A percentile compares a stretch with the other conserved stretches of the same genome.
phyloP scores from a whole-genome alignment of 2,329 filamentous ascomycete species.

The Kalmusia sp. region DNA sequence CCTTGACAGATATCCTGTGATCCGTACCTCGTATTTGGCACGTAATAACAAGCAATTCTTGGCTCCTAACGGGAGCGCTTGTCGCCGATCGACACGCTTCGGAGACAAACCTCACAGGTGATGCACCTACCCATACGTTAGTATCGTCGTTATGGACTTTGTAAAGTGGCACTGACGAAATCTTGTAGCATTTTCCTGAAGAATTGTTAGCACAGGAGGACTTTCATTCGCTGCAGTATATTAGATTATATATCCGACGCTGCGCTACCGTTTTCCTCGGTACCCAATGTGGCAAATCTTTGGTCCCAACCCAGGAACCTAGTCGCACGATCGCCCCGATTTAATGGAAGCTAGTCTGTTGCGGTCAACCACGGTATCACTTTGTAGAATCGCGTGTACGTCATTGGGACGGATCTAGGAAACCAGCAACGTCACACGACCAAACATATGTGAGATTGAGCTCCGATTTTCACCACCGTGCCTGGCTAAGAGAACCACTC shows the following conservation, averaged over 20 bases:
- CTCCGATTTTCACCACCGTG: constrained; percentile 1
- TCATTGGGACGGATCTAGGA: constrained; percentile 1
- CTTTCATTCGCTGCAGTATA: background rate
- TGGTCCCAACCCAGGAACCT: background rate
- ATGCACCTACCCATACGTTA: background rate
- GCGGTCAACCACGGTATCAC: background rate
- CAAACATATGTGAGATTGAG: constrained; percentile 1
- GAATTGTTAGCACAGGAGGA: background rate
- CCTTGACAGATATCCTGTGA: background rate
- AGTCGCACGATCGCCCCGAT: constrained; percentile 6
- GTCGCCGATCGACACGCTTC: background rate
- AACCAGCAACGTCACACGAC: constrained; percentile 5
- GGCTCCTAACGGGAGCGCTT: background rate
- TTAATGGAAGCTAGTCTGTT: background rate
- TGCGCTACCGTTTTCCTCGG: background rate
- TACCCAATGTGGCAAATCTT: background rate
- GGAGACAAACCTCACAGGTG: background rate
- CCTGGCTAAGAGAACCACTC: constrained; percentile 5
- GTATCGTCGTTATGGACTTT: background rate
- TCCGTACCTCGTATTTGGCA: background rate
- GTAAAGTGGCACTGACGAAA: background rate
- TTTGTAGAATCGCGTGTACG: background rate
- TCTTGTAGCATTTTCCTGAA: background rate
- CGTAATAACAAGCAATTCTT: background rate
- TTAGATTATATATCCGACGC: constrained; percentile 2